Conservation (phyloP, 371 early-diverging fungal species). For the Choanephora cucurbitarum region DNA sequence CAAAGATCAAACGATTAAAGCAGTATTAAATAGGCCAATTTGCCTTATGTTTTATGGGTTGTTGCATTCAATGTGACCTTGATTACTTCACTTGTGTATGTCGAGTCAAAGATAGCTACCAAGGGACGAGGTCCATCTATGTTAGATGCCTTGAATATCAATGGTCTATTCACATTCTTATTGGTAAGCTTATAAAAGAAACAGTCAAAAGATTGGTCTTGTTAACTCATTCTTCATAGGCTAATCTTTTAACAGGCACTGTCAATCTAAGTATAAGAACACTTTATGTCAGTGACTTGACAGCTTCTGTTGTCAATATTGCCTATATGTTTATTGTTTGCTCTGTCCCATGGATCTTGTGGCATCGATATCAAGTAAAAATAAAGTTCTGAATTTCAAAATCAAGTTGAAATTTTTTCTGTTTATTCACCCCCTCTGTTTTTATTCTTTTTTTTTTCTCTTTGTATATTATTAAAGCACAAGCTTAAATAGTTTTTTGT, state of each 20-base stretch:
- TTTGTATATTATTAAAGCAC: constrained; percentile 1
- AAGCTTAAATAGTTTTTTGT: neutral
- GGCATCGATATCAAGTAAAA: constrained; percentile 18
- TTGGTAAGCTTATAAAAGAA: constrained; percentile 54
- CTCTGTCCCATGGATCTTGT: constrained; percentile 24
- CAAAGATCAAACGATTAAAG: too few species aligned
- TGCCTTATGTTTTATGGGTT: constrained; percentile 78
- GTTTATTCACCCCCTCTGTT: constrained; percentile 2
- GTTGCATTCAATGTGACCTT: constrained; percentile 66
- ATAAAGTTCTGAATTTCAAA: constrained; percentile 26
- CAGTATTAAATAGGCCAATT: constrained; percentile 60
- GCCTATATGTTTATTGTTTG: constrained; percentile 57
- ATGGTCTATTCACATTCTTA: constrained; percentile 83
- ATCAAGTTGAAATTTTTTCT: constrained; percentile 14
- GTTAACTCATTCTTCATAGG: too few species aligned
- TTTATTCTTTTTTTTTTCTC: constrained; percentile 2
- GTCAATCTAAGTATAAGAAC: constrained; percentile 79
- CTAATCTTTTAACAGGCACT: constrained; percentile 83
- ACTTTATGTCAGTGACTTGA: constrained; percentile 48
- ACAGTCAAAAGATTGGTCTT: too few species aligned
- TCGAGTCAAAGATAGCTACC: constrained; percentile 43
- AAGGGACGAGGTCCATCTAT: constrained; percentile 52
- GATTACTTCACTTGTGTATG: constrained; percentile 53
- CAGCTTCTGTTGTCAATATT: constrained; percentile 53
- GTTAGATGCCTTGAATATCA: constrained; percentile 72